These are phyloP conservation scores for Magnolia sinica DNA, from an alignment of 164 flowering plant species.

Conservation along the genomic window DNA sequence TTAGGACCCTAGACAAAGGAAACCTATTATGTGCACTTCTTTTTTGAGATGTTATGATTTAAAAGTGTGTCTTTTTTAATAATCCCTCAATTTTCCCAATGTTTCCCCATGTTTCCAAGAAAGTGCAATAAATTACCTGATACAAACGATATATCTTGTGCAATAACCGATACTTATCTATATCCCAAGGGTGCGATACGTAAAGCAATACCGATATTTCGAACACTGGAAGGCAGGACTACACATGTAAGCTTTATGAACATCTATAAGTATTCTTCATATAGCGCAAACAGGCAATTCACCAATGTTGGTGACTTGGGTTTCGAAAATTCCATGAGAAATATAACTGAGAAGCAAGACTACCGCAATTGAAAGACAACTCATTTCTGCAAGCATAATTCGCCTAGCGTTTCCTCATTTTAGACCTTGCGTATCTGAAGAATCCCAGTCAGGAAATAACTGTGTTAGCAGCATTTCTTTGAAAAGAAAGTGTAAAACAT, in stretches of 20 bases:
- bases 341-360: background rate
- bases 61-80: too few species aligned
- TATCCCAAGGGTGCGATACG: too few species aligned
- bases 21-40: too few species aligned
- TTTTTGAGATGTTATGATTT: too few species aligned
- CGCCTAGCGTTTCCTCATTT: constrained; percentile 28
- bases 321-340: background rate
- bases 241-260: background rate
- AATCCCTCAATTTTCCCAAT: too few species aligned
- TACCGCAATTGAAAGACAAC: background rate
- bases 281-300: background rate
- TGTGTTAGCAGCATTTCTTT: background rate
- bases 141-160: too few species aligned
- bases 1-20: too few species aligned
- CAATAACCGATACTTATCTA: too few species aligned
- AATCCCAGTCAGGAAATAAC: constrained; percentile 11
- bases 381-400: background rate
- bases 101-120: too few species aligned
- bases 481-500: background rate
- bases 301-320: background rate
- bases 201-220: too few species aligned
- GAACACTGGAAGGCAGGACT: background rate
- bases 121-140: too few species aligned
- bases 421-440: constrained; percentile 53
- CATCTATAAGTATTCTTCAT: background rate